Conservation (phyloP, 2,329 filamentous ascomycete species). For the Rhexocercosporidium sp. region DNA sequence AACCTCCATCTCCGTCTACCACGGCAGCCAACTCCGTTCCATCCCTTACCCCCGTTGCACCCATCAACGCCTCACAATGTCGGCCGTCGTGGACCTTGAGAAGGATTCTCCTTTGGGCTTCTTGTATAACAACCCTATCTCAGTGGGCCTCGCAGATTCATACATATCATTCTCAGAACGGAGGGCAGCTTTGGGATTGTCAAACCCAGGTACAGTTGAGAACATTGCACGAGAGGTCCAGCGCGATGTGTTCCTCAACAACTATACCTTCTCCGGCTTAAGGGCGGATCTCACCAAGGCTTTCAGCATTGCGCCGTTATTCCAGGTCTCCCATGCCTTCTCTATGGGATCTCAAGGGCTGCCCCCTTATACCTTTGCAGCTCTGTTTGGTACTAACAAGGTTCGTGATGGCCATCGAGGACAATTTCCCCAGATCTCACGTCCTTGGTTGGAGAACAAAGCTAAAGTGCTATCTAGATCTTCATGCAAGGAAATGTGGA, state of each 20-base stretch:
- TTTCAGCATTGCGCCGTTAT: conserved; percentile 90
- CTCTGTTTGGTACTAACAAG: conserved; percentile 91
- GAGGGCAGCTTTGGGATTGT: conserved; percentile 84
- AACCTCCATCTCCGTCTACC: neutral
- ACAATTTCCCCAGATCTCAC: neutral
- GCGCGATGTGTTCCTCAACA: conserved; percentile 94
- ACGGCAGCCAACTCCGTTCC: conserved; percentile 1
- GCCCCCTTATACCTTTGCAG: conserved; percentile 94
- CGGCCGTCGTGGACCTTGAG: conserved; percentile 40
- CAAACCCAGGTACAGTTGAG: conserved; percentile 93
- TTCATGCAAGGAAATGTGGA: conserved; percentile 96
- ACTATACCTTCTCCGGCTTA: conserved; percentile 95
- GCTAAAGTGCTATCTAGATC: conserved; percentile 60
- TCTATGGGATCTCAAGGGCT: conserved; percentile 88
- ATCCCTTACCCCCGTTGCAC: conserved; percentile 3
- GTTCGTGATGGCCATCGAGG: conserved; percentile 55
- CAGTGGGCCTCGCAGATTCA: conserved; percentile 73
- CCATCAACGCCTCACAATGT: conserved; percentile 33
- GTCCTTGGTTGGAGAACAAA: neutral
- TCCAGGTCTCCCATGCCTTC: conserved; percentile 97
- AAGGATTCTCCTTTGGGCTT: conserved; percentile 63
- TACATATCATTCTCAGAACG: conserved; percentile 83
- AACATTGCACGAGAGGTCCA: conserved; percentile 89
- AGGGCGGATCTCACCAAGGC: conserved; percentile 96
- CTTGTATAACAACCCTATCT: conserved; percentile 75